These are phyloP conservation scores for Pythium brassicae DNA, from an alignment of 352 stramenopile genomes.

Conservation along the genomic window DNA sequence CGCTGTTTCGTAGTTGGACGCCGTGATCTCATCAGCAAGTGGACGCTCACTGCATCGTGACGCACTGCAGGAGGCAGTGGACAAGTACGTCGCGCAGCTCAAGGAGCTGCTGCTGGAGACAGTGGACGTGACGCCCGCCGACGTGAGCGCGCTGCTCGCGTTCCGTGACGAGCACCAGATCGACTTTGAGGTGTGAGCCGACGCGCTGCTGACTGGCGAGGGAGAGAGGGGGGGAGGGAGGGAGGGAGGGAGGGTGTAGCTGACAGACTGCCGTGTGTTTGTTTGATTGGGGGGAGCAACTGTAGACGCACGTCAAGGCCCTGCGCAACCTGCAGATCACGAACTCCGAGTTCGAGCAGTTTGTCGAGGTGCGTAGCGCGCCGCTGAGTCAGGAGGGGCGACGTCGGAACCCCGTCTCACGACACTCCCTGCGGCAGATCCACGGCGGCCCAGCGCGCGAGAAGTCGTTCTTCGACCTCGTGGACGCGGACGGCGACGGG, in stretches of 20 bases:
- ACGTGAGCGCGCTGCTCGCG: conserved; percentile 49
- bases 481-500: conserved; percentile 83
- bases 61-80: conserved; percentile 26
- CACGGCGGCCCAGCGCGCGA: conserved; percentile 52
- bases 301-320: conserved; percentile 72
- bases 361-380: conserved; percentile 35
- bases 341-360: conserved; percentile 80
- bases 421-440: conserved; percentile 15
- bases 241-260: too few species aligned
- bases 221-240: background rate
- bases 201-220: too few species aligned
- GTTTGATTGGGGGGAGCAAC: background rate
- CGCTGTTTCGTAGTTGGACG: background rate
- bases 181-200: conserved; percentile 47
- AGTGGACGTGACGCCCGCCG: conserved; percentile 28
- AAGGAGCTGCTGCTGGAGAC: conserved; percentile 57
- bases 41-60: background rate
- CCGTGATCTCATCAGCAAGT: background rate
- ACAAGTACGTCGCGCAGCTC: conserved; percentile 49
- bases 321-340: conserved; percentile 73
- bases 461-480: conserved; percentile 81
- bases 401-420: background rate
- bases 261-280: background rate
- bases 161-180: conserved; percentile 61
- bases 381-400: background rate